Base-by-base conservation (phyloP, 495 filamentous ascomycete genomes). In the Podospora didyma region DNA sequence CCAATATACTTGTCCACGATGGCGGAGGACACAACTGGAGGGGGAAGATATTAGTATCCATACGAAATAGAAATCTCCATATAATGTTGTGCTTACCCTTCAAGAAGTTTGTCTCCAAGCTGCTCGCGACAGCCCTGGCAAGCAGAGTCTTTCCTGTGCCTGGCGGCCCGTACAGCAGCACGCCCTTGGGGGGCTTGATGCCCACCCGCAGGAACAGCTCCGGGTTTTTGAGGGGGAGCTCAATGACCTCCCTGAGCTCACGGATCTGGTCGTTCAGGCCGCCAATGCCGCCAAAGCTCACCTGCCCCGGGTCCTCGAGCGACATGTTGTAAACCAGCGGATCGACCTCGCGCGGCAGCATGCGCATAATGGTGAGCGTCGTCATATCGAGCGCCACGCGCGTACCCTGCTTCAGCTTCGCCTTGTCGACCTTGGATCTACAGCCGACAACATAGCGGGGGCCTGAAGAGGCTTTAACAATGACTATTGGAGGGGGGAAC, bases 1-100 rank as follows among this genome's bases (percentile, higher is more conserved):
- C 95, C 95, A 45, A 99, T 99, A 72, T 97, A 99, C 72, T 99
- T 99, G 77, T 99, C 95, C 48, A 99, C 95, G 66, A 99, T 99
- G 5, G 95, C 95, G n/a, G 95, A 99, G 5, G 95, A 97, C 26
- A 99, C 95, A 46, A 99, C 94, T 96, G 62, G 39, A 14, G 4
- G 12, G 10, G 20, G 22, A 48, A 19, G 16, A n/a, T 12, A 34
- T 49, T 23, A 46, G 28, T 47, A 4, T 5, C 39, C 5, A 16
- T 12, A 42, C 5, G n/a, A 17, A 14, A 42, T 4, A 42, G n/a
- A 42, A 39, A 20, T 55, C 57, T 46, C 50, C 19, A 39, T 14
- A 41, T 2, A 2, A 12, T 7, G 1, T 16, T 31, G 17, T 23
- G 55, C 73, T 45, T 75, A 94, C 93, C 93, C 73, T 99, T 99